A percentile compares a stretch with the other conserved stretches of the same genome.
Evolutionary conservation across 192 early-diverging fungal species (phyloP).

Genomic region (Coemansia guatemalensis): DNA sequence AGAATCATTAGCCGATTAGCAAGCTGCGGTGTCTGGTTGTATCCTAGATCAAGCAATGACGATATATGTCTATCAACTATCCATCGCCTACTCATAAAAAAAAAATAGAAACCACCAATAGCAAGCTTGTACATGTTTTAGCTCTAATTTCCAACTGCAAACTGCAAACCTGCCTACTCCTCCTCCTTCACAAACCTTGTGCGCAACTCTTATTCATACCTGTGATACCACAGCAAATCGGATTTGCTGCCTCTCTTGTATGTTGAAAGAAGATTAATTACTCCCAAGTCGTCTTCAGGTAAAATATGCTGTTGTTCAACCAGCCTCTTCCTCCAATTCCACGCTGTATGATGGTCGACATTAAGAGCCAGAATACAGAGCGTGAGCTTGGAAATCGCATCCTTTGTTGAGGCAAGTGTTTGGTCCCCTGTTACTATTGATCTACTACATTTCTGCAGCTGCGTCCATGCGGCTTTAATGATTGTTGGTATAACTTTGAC

Average conservation of each 20-base stretch:
- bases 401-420: background rate
- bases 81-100: slow-evolving; percentile 23
- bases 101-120: background rate
- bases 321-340: slow-evolving; percentile 45
- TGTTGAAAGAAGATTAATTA: slow-evolving; percentile 19
- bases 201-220: slow-evolving; percentile 18
- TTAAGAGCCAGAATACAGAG: slow-evolving; percentile 40
- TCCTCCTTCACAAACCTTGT: too few species aligned
- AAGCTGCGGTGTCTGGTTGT: background rate
- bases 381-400: slow-evolving; percentile 18
- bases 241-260: slow-evolving; percentile 45
- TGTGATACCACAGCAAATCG: slow-evolving; percentile 40
- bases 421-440: background rate
- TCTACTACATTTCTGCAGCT: slow-evolving; percentile 4
- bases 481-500: slow-evolving; percentile 9
- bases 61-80: slow-evolving; percentile 9
- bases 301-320: slow-evolving; percentile 5
- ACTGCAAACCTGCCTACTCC: too few species aligned
- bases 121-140: background rate
- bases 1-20: slow-evolving; percentile 1
- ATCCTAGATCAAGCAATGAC: background rate
- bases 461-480: slow-evolving; percentile 15
- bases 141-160: background rate
- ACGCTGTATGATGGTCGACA: slow-evolving; percentile 42
- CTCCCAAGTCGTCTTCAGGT: slow-evolving; percentile 15